Percentiles rank a stretch among this genome's conserved stretches.
Conservation (phyloP, 2,329 filamentous ascomycete species). For the Paecilomyces sp. region DNA sequence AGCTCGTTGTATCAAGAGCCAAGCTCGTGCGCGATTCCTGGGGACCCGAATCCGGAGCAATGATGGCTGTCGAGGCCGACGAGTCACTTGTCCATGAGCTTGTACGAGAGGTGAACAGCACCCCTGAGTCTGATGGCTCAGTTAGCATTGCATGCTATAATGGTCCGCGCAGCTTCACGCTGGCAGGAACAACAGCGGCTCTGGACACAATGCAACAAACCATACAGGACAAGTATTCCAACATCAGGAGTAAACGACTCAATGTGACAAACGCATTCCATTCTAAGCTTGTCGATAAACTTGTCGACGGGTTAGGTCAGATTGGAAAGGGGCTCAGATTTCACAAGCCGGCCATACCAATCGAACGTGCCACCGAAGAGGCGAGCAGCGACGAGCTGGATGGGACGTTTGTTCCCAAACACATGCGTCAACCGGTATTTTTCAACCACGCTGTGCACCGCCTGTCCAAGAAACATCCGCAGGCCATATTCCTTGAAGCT, state of each 20-base stretch:
- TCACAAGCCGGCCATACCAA: conserved; percentile 26
- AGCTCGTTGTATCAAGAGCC: conserved; percentile 24
- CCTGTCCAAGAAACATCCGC: conserved; percentile 17
- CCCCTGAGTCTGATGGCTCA: background rate
- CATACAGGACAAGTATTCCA: background rate
- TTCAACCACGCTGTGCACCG: conserved; percentile 38
- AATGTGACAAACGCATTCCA: conserved; percentile 45
- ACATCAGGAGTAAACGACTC: conserved; percentile 29
- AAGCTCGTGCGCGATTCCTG: conserved; percentile 22
- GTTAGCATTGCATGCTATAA: conserved; percentile 43
- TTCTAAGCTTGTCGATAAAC: conserved; percentile 32
- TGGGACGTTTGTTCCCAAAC: conserved; percentile 14
- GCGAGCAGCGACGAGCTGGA: background rate
- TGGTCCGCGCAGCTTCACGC: conserved; percentile 34
- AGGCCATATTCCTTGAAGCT: conserved; percentile 33
- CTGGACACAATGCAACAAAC: conserved; percentile 21
- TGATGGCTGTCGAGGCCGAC: conserved; percentile 25
- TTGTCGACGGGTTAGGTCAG: conserved; percentile 19
- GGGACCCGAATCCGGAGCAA: conserved; percentile 23
- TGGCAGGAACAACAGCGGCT: conserved; percentile 30
- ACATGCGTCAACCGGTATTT: conserved; percentile 38
- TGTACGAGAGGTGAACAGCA: conserved; percentile 6
- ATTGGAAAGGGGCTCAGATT: conserved; percentile 24
- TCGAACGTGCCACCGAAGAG: conserved; percentile 10
- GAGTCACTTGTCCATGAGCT: conserved; percentile 12